phyloP scores from a whole-genome alignment of 2,329 filamentous ascomycete species.

The Dactylella cylindrospora region DNA sequence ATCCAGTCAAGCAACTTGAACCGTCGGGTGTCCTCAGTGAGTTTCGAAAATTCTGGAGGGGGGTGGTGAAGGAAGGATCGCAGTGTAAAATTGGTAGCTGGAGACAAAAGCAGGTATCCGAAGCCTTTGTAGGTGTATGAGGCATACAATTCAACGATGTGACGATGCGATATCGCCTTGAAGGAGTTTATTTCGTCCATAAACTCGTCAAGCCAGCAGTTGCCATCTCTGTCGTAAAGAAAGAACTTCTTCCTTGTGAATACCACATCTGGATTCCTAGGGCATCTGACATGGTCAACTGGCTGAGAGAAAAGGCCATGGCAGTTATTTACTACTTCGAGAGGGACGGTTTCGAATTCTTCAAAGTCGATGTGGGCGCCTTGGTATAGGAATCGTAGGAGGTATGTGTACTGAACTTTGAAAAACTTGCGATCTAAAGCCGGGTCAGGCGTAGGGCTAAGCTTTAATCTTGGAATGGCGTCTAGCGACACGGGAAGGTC shows the following conservation, averaged over 20 bases:
- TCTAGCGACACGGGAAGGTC: constrained; percentile 70
- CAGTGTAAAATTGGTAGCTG: constrained; percentile 66
- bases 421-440: constrained; percentile 70
- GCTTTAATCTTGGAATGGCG: constrained; percentile 64
- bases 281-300: constrained; percentile 65
- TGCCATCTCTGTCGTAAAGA: constrained; percentile 54
- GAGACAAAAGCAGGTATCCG: constrained; percentile 68
- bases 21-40: constrained; percentile 63
- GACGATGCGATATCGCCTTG: constrained; percentile 64
- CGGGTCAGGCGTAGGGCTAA: constrained; percentile 63
- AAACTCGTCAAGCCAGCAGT: constrained; percentile 60
- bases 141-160: constrained; percentile 70
- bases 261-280: constrained; percentile 61
- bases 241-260: constrained; percentile 63
- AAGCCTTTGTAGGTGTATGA: constrained; percentile 67
- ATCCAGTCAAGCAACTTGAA: constrained; percentile 70
- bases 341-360: constrained; percentile 68
- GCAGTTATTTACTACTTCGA: constrained; percentile 61
- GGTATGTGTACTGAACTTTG: constrained; percentile 68
- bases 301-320: constrained; percentile 55
- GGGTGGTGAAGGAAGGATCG: constrained; percentile 67
- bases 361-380: constrained; percentile 66
- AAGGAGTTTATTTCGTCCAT: constrained; percentile 63
- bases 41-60: constrained; percentile 63
- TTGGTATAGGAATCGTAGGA: constrained; percentile 65